These are phyloP conservation scores for Calonectria pseudoturangicola DNA, from an alignment of 2,329 filamentous ascomycete genomes.

Conservation along the genomic window DNA sequence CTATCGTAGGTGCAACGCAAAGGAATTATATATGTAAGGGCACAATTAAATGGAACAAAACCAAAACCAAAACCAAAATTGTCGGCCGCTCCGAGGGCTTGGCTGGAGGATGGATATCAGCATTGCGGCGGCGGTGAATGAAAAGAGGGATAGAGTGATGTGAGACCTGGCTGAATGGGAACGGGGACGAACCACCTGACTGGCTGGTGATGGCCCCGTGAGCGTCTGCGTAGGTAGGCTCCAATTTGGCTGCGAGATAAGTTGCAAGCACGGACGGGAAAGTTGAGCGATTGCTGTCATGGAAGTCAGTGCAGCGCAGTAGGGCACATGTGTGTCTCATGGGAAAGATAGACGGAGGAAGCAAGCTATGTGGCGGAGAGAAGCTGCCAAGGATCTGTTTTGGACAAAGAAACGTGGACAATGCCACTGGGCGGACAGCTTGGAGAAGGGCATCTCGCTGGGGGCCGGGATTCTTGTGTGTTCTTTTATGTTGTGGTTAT, in stretches of 20 bases:
- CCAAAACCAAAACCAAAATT: slow-evolving; percentile 4
- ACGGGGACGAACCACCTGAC: slow-evolving; percentile 15
- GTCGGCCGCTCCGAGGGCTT: slow-evolving; percentile 14
- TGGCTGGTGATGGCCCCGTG: slow-evolving; percentile 30
- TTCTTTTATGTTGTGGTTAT: too few relatives aligned
- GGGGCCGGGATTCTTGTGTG: too few relatives aligned
- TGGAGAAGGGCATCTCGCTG: background rate
- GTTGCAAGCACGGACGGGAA: slow-evolving; percentile 12
- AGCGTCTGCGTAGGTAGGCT: slow-evolving; percentile 24
- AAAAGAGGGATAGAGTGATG: slow-evolving; percentile 15
- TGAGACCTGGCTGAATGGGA: slow-evolving; percentile 20
- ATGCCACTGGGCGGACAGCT: background rate
- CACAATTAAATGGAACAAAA: background rate
- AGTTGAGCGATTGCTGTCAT: slow-evolving; percentile 15
- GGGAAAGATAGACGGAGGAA: background rate
- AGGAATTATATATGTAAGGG: slow-evolving; percentile 12
- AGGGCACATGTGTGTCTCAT: slow-evolving; percentile 29
- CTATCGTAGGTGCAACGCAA: background rate
- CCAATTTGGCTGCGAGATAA: slow-evolving; percentile 18
- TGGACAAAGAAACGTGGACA: background rate
- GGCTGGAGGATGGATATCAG: slow-evolving; percentile 15
- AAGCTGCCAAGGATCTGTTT: background rate
- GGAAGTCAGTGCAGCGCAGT: slow-evolving; percentile 21
- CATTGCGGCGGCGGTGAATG: slow-evolving; percentile 17
- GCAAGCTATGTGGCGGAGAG: slow-evolving; percentile 12